Evolutionary conservation across 2,329 filamentous ascomycete species (phyloP).

Genomic region (Beauveria varroae): DNA sequence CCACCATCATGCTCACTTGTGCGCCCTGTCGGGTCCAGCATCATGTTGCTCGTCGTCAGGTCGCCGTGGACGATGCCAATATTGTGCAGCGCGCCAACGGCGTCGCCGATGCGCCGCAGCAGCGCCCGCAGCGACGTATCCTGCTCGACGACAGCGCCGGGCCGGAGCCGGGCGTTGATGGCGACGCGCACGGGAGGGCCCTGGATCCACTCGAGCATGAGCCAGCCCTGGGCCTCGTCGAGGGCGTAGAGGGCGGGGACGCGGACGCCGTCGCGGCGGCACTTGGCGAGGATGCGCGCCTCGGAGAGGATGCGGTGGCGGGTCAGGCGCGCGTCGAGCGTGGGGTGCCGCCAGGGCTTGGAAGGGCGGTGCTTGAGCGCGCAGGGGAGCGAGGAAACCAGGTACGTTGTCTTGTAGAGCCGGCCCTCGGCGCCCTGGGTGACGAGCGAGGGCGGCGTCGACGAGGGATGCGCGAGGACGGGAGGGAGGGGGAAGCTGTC

Average conservation of each 20-base stretch:
- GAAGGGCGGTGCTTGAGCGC: slow-evolving; percentile 87
- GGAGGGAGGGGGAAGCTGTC: slow-evolving; percentile 48
- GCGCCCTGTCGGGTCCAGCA: slow-evolving; percentile 46
- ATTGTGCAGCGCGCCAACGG: slow-evolving; percentile 70
- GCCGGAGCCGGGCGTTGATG: slow-evolving; percentile 60
- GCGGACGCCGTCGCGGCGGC: slow-evolving; percentile 66
- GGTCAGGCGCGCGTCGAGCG: slow-evolving; percentile 80
- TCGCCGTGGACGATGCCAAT: slow-evolving; percentile 91
- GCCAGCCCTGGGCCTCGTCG: slow-evolving; percentile 59
- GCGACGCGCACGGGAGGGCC: slow-evolving; percentile 62
- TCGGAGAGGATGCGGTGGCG: slow-evolving; percentile 82
- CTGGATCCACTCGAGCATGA: slow-evolving; percentile 79
- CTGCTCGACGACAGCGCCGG: slow-evolving; percentile 27
- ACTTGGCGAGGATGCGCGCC: slow-evolving; percentile 74
- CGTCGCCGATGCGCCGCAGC: slow-evolving; percentile 62
- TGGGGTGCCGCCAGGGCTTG: slow-evolving; percentile 87
- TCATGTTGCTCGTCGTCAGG: slow-evolving; percentile 94
- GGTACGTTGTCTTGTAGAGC: slow-evolving; percentile 80
- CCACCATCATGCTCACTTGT: no score
- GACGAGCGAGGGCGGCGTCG: slow-evolving; percentile 59
- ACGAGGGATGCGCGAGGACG: slow-evolving; percentile 56
- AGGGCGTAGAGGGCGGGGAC: slow-evolving; percentile 76
- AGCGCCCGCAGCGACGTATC: slow-evolving; percentile 50
- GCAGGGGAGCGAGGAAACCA: slow-evolving; percentile 57
- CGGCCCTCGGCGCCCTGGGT: slow-evolving; percentile 94